Evolutionary conservation across 2,329 filamentous ascomycete genomes (phyloP), one percentile per base, ranked within the genome.

Genomic region (Aspergillus cejpii): DNA sequence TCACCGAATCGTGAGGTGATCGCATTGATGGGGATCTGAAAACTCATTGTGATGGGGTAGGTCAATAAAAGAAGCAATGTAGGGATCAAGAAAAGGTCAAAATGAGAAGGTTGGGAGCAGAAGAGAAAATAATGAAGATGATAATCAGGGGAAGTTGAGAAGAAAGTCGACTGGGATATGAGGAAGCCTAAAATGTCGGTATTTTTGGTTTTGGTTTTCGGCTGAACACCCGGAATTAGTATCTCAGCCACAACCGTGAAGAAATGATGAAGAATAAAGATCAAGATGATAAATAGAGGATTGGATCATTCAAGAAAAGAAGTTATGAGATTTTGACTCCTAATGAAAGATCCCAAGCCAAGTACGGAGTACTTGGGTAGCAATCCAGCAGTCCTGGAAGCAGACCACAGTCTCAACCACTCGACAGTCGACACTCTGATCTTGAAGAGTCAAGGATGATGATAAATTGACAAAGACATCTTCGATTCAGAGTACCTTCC

Each of bases 1-100:
- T 92, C 88, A 56, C 92, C 92, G 67, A 97, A 80, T 59, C 90
- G 84, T 59, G 89, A 94, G 69, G 91, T 94, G 67, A 97, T 73
- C 62, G 84, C 81, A 69, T 95, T 90, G 61, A 97, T 77, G 45
- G 92, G 92, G 58, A 98, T 92, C 76, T 87, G 87, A 64, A 97
- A 82, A 57, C 86, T 77, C 89, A 94, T 95, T 62, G 59, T 67
- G 62, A 47, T 20, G 14, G 24, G 26, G 36, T 20, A 20, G 21
- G 20, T 28, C 19, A 10, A 38, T 19, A 42, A 31, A 23, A 15
- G 14, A 37, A 37, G 49, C 31, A 17, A 41, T 6, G 21, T 20
- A 34, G 5, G 20, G 23, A 23, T 12, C 23, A 33, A 14, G 28
- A 39, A 40, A 34, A 15, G 10, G 2, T 2, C 8, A 20, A 34